A percentile compares a stretch with the other conserved stretches of the same genome.
These are phyloP conservation scores for Globisporangium yorkense DNA, from an alignment of 352 stramenopile genomes.

Conservation along the genomic window DNA sequence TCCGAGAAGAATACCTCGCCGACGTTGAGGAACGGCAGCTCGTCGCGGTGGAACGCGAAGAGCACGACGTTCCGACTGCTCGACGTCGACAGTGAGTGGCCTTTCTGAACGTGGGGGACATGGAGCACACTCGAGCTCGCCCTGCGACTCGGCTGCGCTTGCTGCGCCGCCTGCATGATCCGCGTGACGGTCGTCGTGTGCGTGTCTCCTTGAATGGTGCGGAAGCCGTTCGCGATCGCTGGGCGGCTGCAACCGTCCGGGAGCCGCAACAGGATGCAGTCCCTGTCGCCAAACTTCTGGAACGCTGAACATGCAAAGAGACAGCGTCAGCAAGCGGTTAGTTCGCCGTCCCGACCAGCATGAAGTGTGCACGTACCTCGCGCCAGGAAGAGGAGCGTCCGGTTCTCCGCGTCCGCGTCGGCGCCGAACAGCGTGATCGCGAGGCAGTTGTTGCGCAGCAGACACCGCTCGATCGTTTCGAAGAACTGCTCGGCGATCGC, in stretches of 20 bases:
- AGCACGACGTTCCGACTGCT: constrained; percentile 24
- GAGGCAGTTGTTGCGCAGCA: constrained; percentile 60
- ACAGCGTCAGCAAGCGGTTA: neutral
- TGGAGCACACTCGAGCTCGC: constrained; percentile 1
- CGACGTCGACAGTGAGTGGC: constrained; percentile 11
- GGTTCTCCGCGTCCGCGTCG: constrained; percentile 24
- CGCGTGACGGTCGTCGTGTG: constrained; percentile 30
- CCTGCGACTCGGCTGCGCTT: constrained; percentile 15
- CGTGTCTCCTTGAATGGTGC: constrained; percentile 31
- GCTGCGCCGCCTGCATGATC: constrained; percentile 19
- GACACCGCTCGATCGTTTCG: constrained; percentile 34
- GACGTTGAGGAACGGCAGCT: constrained; percentile 47
- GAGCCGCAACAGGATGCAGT: constrained; percentile 47
- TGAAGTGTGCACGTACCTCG: constrained; percentile 24
- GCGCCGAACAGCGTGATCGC: constrained; percentile 53
- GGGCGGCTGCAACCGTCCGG: constrained; percentile 36
- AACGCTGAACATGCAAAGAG: constrained; percentile 26
- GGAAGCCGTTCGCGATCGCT: constrained; percentile 39
- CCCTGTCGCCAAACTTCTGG: constrained; percentile 48
- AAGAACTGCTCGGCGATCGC: constrained; percentile 50
- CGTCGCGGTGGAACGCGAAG: constrained; percentile 60
- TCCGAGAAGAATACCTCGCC: constrained; percentile 26
- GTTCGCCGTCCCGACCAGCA: neutral
- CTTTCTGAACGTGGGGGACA: neutral
- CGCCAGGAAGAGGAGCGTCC: constrained; percentile 42